These are phyloP conservation scores for Poa annua DNA, from an alignment of 176 grass and related monocot genomes.

Conservation along the genomic window DNA sequence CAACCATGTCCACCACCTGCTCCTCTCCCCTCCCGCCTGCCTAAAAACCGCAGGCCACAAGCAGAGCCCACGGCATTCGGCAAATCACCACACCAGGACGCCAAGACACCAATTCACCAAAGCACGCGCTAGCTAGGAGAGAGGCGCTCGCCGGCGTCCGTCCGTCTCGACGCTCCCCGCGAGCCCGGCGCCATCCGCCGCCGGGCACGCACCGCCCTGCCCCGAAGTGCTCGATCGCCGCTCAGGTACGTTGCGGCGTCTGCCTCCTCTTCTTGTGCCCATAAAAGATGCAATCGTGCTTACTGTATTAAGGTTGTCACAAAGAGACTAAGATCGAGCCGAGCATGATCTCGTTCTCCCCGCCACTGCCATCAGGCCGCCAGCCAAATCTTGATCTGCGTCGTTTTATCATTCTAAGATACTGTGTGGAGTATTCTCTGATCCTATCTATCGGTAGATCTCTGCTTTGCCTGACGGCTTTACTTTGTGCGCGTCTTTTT, in stretches of 20 bases:
- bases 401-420: neutral
- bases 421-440: neutral
- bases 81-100: conserved; percentile 31
- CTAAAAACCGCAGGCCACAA: conserved; percentile 1
- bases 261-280: neutral
- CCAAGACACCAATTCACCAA: neutral
- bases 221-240: neutral
- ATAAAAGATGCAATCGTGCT: too few species aligned
- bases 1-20: neutral
- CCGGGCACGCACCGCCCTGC: conserved; percentile 10
- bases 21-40: neutral
- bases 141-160: neutral
- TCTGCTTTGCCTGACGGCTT: neutral
- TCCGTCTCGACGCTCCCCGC: neutral
- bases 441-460: neutral
- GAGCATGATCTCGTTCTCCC: neutral
- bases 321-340: neutral
- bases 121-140: neutral
- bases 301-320: neutral
- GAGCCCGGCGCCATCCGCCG: conserved; percentile 28
- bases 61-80: neutral
- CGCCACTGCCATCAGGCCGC: neutral
- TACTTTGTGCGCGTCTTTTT: neutral
- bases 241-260: conserved; percentile 13
- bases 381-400: neutral